Evolutionary conservation across 2,329 filamentous ascomycete genomes (phyloP).

Genomic region (Stylonectria norvegica): DNA sequence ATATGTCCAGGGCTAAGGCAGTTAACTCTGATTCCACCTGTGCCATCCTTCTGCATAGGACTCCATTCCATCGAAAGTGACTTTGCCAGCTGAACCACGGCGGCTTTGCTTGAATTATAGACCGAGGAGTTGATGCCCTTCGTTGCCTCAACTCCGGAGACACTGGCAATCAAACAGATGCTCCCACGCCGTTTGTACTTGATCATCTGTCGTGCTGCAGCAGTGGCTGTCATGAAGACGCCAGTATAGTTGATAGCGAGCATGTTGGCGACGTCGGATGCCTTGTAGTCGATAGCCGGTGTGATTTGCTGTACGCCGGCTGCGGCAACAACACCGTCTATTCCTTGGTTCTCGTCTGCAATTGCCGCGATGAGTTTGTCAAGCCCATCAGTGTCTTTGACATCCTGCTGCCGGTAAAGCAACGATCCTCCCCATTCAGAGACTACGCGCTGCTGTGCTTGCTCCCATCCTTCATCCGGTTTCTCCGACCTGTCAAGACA

Average conservation of each 20-base stretch:
- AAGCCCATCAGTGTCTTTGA: slow-evolving; percentile 57
- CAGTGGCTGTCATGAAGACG: slow-evolving; percentile 18
- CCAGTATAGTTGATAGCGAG: slow-evolving; percentile 69
- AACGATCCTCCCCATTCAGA: slow-evolving; percentile 61
- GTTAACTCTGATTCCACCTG: slow-evolving; percentile 63
- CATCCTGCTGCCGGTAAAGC: slow-evolving; percentile 65
- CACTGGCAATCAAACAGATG: slow-evolving; percentile 56
- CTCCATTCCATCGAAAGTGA: slow-evolving; percentile 65
- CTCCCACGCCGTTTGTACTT: slow-evolving; percentile 49
- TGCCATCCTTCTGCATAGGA: slow-evolving; percentile 34
- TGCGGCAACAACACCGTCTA: slow-evolving; percentile 68
- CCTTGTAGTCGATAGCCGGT: slow-evolving; percentile 62
- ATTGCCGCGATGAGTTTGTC: slow-evolving; percentile 58
- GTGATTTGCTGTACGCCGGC: slow-evolving; percentile 68
- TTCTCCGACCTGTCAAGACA: slow-evolving; percentile 51
- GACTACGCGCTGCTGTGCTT: slow-evolving; percentile 59
- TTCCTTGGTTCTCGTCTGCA: slow-evolving; percentile 54
- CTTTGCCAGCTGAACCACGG: slow-evolving; percentile 59
- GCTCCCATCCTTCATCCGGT: slow-evolving; percentile 55
- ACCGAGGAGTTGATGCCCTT: slow-evolving; percentile 63
- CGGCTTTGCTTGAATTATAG: slow-evolving; percentile 66
- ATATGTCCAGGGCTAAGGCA: slow-evolving; percentile 68
- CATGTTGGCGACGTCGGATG: slow-evolving; percentile 56
- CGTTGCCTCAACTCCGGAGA: slow-evolving; percentile 50
- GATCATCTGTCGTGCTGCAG: slow-evolving; percentile 56